Conservation (phyloP, 2,329 filamentous ascomycete genomes). For the Myotisia sp. region DNA sequence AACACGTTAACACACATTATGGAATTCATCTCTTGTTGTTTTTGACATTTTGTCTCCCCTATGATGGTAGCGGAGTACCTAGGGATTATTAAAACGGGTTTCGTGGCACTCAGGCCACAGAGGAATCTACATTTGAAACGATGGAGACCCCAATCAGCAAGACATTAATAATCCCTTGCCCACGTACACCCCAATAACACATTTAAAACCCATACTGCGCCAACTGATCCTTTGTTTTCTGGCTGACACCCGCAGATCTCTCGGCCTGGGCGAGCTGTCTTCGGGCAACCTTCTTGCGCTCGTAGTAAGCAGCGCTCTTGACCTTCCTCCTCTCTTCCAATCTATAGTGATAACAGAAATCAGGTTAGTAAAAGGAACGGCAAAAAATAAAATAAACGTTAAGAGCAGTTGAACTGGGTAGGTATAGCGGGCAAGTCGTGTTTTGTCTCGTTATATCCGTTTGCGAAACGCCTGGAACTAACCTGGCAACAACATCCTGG, state of each 20-base stretch:
- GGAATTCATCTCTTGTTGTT: too few species aligned
- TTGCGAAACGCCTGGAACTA: constrained; percentile 41
- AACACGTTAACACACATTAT: too few species aligned
- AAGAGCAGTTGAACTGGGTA: constrained; percentile 4
- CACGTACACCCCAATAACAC: constrained; percentile 24
- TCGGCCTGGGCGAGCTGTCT: constrained; percentile 84
- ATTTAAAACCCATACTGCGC: constrained; percentile 80
- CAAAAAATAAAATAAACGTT: constrained; percentile 1
- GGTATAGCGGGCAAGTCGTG: too few species aligned
- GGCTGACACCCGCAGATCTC: constrained; percentile 77
- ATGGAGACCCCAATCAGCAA: too few species aligned
- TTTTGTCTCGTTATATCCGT: too few species aligned
- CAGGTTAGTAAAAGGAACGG: neutral
- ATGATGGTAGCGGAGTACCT: too few species aligned
- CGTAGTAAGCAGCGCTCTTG: constrained; percentile 98
- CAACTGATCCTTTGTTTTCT: constrained; percentile 77
- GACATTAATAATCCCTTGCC: too few species aligned
- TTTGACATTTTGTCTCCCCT: too few species aligned
- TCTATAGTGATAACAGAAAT: constrained; percentile 37
- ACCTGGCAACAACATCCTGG: constrained; percentile 97
- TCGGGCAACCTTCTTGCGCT: constrained; percentile 95
- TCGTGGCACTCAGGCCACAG: too few species aligned
- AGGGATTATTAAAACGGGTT: too few species aligned
- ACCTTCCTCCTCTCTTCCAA: constrained; percentile 99
- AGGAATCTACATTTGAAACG: too few species aligned